Evolutionary conservation across 2,329 filamentous ascomycete genomes (phyloP), one percentile per base, ranked within the genome.

Genomic region (Pseudohalonectria lignicola): DNA sequence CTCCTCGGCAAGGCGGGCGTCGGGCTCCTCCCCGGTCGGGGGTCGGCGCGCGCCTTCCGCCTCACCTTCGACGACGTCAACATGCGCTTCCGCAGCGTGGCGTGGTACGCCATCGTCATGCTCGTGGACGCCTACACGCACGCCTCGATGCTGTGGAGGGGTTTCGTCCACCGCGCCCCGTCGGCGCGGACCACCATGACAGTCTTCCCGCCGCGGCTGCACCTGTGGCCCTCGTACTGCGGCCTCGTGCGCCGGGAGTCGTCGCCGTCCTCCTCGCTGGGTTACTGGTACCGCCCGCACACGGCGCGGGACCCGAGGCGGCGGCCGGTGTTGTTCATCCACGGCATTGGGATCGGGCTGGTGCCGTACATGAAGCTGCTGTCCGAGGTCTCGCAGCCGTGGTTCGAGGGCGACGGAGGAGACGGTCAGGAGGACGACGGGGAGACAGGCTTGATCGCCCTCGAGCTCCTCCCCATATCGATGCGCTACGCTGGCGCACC

Each of bases 331-430:
- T 55, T 86, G 4, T 84, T 83, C 55, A 64, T 84, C 34, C 81
- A 85, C 47, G 81, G 81, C 13, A 82, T 84, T 35, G 79, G 80
- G 31, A 66, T 85, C 41, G 80, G 81, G 0, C 64, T 85, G 2
- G 71, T 72, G 50, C 70, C 77, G 1, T 82, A 84, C 47, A 59
- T 67, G 11, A 53, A 58, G 13, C 80, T 80, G 48, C 57, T 85
- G 2, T 52, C 56, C 25, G 65, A 69, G 36, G 54, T 83, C 29
- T 45, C 43, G 5, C 15, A 15, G 4, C 8, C 7, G 12, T 7
- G 12, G 8, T 7, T 8, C 8, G 23, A 26, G 23, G 23, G 12
- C 7, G 44, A 48, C 4, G 45, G 44, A 2, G 40, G 48, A 1
- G 29, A 21, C n/a, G 36, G 20, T 13, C 6, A 23, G n/a, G 36